A percentile compares a stretch with the other conserved stretches of the same genome.
Evolutionary conservation across 306 rosid species (phyloP).

Genomic region (Urtica urens): DNA sequence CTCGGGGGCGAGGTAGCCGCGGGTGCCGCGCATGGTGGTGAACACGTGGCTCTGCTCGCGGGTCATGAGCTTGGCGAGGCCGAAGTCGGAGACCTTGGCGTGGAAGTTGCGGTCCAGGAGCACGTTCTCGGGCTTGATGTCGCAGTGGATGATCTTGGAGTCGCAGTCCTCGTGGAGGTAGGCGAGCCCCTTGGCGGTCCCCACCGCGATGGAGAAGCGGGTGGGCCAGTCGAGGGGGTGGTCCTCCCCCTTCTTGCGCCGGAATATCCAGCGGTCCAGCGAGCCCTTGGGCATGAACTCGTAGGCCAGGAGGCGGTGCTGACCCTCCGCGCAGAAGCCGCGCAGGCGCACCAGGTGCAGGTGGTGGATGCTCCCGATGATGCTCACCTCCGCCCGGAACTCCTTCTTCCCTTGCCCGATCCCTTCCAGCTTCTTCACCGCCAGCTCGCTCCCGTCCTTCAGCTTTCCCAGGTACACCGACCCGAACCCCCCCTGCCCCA

Average conservation of each 20-base stretch:
- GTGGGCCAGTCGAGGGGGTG: constrained; percentile 64
- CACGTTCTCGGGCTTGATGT: constrained; percentile 90
- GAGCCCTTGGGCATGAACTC: constrained; percentile 87
- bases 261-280: constrained; percentile 76
- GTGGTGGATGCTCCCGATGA: constrained; percentile 91
- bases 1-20: constrained; percentile 90
- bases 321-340: constrained; percentile 85
- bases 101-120: constrained; percentile 61
- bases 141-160: constrained; percentile 78
- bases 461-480: constrained; percentile 74
- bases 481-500: constrained; percentile 91
- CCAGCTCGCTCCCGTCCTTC: constrained; percentile 60
- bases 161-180: constrained; percentile 91
- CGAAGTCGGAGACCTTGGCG: constrained; percentile 87
- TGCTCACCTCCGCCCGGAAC: constrained; percentile 91
- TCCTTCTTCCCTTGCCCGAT: constrained; percentile 94
- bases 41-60: constrained; percentile 86
- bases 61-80: constrained; percentile 80
- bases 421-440: constrained; percentile 83
- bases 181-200: constrained; percentile 85
- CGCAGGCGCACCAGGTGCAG: constrained; percentile 64
- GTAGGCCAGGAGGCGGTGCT: constrained; percentile 67
- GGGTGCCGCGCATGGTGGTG: constrained; percentile 74
- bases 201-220: constrained; percentile 68
- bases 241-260: constrained; percentile 38